Base-by-base conservation (phyloP, 1,284 basidiomycete genomes). In the Volvariella surrecta region DNA sequence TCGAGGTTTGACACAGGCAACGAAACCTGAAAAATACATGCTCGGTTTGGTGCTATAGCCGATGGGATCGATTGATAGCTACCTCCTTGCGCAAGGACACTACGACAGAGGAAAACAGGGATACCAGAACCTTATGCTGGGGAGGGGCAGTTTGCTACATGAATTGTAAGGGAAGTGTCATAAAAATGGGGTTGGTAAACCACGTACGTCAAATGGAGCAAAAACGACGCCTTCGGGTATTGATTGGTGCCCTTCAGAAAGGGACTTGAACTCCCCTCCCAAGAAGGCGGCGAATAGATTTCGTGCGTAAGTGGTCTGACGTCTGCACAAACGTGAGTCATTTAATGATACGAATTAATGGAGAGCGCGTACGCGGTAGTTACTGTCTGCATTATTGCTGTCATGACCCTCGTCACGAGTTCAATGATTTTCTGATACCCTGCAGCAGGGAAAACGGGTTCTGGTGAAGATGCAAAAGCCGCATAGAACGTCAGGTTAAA, bases 401-500 rank as follows among this genome's bases (percentile, higher is more conserved):
- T 79, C 18, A 89, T 67, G 18, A 94, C 76, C 42, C 71, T 71
- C 2, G 76, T 79, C 1, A 79, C 74, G 2, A 78, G 73, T 6
- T 62, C 63, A 4, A 95, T 55, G n/a, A 96, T 56, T 30, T 85
- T 73, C 4, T 70, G 61, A 56, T 93, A 80, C 2, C 67, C 67
- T 11, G 79, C 73, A 19, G 79, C 60, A 45, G 63, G 51, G 11
- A 57, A 48, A n/a, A 51, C 54, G 8, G 52, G 58, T 13, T 66
- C 58, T 3, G 24, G 6, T 28, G 24, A 28, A 28, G 61, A 57
- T 15, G 57, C 53, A 21, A 73, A 52, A 9, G 79, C 71, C 3
- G 81, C 74, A 46, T 67, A 71, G 16, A 91, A 64, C 50, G 88
- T 82, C 11, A 93, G 58, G 30, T 78, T 76, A 53, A 80, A 88